These are phyloP conservation scores for Trypanosoma boissoni DNA, from an alignment of 208 protist species.

Conservation along the genomic window DNA sequence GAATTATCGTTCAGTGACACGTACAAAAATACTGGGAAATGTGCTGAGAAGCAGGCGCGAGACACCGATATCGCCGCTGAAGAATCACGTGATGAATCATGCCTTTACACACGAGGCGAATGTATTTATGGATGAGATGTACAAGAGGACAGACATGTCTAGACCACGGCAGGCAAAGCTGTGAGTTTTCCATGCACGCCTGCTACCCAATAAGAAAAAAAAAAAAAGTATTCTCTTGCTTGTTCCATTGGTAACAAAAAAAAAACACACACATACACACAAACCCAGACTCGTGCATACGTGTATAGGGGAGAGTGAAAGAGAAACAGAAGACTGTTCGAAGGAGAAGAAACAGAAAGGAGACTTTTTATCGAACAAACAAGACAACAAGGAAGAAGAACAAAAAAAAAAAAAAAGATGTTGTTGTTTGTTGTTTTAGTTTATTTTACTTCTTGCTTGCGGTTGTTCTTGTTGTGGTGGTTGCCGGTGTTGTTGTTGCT, in stretches of 20 bases:
- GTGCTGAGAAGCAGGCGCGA: constrained; percentile 31
- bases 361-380: not conserved
- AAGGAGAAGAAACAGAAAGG: not conserved
- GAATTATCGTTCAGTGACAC: constrained; percentile 52
- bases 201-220: not conserved
- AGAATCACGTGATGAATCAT: constrained; percentile 42
- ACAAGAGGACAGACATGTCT: not conserved
- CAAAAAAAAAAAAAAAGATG: not conserved
- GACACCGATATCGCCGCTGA: constrained; percentile 50
- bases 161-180: not conserved
- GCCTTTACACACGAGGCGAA: constrained; percentile 54
- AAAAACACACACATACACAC: not conserved
- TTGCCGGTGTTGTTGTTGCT: not conserved
- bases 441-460: not conserved
- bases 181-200: not conserved
- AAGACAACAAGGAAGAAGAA: not conserved
- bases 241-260: not conserved
- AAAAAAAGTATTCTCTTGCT: not conserved
- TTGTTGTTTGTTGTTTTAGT: not conserved
- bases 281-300: not conserved
- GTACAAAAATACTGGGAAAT: constrained; percentile 46
- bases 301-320: not conserved
- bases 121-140: constrained; percentile 23
- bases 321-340: not conserved
- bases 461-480: no score